Percentiles rank a stretch among this genome's conserved stretches.
Conservation (phyloP, 768 basidiomycete species). For the Hygrophoropsis aurantiaca region DNA sequence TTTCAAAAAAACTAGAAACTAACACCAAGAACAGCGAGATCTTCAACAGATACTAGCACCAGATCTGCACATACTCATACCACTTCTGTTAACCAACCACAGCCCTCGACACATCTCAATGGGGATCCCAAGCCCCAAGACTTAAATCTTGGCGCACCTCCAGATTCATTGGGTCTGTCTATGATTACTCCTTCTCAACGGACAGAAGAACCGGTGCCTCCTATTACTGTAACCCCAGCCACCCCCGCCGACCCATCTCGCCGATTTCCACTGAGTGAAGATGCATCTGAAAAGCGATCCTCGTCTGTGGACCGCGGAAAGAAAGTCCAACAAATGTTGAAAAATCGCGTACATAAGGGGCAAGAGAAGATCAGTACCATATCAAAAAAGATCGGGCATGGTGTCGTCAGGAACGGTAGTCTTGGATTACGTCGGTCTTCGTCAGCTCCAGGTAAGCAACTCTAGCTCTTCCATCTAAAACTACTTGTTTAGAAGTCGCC, state of each 20-base stretch:
- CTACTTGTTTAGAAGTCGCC: neutral
- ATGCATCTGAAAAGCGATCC: conserved; percentile 20
- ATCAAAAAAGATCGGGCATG: conserved; percentile 73
- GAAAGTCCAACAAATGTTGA: conserved; percentile 75
- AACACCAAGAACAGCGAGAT: conserved; percentile 32
- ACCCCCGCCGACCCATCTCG: conserved; percentile 43
- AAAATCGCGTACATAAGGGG: conserved; percentile 70
- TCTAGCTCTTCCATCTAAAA: neutral
- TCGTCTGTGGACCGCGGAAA: conserved; percentile 48
- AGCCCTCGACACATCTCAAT: conserved; percentile 10
- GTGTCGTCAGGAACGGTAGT: conserved; percentile 55
- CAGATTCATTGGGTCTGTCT: conserved; percentile 3
- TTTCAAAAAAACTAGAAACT: too few species aligned
- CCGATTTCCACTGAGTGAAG: conserved; percentile 18
- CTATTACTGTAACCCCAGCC: conserved; percentile 65
- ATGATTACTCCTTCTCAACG: neutral
- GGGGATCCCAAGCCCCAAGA: conserved; percentile 9
- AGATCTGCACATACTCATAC: conserved; percentile 24
- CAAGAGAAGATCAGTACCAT: conserved; percentile 74
- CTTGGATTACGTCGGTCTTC: conserved; percentile 51
- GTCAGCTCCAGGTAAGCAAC: conserved; percentile 65
- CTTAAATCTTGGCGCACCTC: neutral
- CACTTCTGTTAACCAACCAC: conserved; percentile 10
- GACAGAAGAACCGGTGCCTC: conserved; percentile 11
- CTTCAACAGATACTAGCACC: conserved; percentile 28